phyloP scores from a whole-genome alignment of 2,329 filamentous ascomycete species.

The Podosphaera aphanis region DNA sequence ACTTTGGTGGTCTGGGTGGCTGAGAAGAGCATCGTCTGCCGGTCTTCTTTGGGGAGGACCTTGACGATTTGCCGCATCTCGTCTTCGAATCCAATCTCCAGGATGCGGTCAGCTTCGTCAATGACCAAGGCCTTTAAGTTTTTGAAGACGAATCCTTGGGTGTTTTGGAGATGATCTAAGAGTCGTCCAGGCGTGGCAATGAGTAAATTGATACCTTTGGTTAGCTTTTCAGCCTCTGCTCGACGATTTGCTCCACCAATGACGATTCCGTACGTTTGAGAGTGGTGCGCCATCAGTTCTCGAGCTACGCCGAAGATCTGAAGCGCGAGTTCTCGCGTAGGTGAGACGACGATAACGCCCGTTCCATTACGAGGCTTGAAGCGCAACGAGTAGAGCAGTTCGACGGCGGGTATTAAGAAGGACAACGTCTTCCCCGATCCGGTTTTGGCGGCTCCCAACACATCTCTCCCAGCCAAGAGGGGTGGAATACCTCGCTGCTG shows the following conservation, averaged over 20 bases:
- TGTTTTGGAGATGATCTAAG: constrained; percentile 85
- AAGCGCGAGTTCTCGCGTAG: constrained; percentile 77
- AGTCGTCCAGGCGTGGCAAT: constrained; percentile 85
- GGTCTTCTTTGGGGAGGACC: constrained; percentile 64
- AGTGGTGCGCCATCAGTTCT: constrained; percentile 81
- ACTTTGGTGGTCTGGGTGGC: constrained; percentile 97
- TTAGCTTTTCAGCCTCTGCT: constrained; percentile 81
- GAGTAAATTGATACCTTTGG: constrained; percentile 80
- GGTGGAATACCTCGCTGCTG: constrained; percentile 74
- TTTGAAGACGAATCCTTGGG: constrained; percentile 71
- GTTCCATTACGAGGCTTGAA: constrained; percentile 92
- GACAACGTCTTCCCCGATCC: constrained; percentile 88
- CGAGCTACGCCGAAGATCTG: constrained; percentile 91
- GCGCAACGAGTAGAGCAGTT: constrained; percentile 70
- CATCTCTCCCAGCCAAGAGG: constrained; percentile 68
- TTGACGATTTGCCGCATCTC: constrained; percentile 95
- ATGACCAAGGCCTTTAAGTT: constrained; percentile 83
- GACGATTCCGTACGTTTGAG: constrained; percentile 72
- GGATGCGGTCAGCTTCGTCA: constrained; percentile 86
- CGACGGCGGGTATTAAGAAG: constrained; percentile 81
- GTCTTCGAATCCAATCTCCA: constrained; percentile 95
- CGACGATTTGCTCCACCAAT: constrained; percentile 84
- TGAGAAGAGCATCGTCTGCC: constrained; percentile 96
- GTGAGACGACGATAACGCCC: constrained; percentile 78
- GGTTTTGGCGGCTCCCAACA: constrained; percentile 87